These are phyloP conservation scores for Urochloa ruziziensis DNA, from an alignment of 176 grass and related monocot species.

Conservation along the genomic window DNA sequence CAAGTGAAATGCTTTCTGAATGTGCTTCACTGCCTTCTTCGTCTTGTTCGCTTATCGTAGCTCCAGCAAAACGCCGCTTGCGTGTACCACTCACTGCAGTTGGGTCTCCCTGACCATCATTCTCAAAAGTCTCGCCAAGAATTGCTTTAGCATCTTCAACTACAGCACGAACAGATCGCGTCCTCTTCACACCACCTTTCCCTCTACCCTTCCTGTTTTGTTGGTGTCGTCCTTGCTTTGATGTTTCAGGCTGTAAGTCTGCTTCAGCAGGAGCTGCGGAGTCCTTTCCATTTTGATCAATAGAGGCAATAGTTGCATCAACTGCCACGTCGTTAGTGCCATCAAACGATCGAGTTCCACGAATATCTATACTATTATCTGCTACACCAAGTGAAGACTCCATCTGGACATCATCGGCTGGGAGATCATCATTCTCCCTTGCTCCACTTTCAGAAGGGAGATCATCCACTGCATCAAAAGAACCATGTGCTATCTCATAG, in stretches of 20 bases:
- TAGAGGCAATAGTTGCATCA: constrained; percentile 40
- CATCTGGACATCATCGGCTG: constrained; percentile 47
- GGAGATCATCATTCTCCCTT: constrained; percentile 47
- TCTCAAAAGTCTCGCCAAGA: constrained; percentile 45
- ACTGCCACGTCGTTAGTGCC: constrained; percentile 21
- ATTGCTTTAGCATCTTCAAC: constrained; percentile 83
- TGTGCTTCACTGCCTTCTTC: constrained; percentile 65
- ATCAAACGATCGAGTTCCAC: constrained; percentile 36
- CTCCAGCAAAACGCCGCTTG: constrained; percentile 59
- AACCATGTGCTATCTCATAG: constrained; percentile 52
- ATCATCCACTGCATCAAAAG: constrained; percentile 40
- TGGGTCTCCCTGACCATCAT: constrained; percentile 49
- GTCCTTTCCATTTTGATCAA: constrained; percentile 60
- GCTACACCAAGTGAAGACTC: constrained; percentile 76
- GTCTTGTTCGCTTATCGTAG: constrained; percentile 54
- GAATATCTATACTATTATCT: constrained; percentile 71
- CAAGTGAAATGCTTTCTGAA: constrained; percentile 86
- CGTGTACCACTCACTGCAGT: constrained; percentile 41
- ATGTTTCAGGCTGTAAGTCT: constrained; percentile 48
- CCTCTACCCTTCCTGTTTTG: constrained; percentile 41
- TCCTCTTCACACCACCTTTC: constrained; percentile 55
- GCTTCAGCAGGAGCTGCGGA: constrained; percentile 31
- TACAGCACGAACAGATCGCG: constrained; percentile 51
- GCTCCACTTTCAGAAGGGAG: constrained; percentile 39
- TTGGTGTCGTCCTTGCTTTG: constrained; percentile 41